Evolutionary conservation across 495 filamentous ascomycete genomes (phyloP).

Genomic region (Pseudotulostoma volvatum): DNA sequence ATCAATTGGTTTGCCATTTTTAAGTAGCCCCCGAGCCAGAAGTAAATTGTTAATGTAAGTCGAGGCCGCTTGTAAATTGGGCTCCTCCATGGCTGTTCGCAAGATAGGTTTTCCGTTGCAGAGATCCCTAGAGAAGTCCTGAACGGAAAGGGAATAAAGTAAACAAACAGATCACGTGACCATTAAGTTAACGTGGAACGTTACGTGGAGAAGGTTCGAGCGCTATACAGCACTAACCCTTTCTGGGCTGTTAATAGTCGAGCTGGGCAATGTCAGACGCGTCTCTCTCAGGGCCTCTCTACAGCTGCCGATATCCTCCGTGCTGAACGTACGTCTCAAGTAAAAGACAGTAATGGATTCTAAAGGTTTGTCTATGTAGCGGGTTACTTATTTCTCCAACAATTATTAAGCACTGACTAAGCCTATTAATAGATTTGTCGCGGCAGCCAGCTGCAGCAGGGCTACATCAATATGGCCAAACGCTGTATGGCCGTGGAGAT

Average conservation of each 20-base stretch:
- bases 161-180: too few relatives aligned
- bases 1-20: constrained; percentile 69
- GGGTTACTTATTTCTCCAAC: too few relatives aligned
- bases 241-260: too few relatives aligned
- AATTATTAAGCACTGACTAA: neutral
- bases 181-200: too few relatives aligned
- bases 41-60: constrained; percentile 94
- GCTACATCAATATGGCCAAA: constrained; percentile 17
- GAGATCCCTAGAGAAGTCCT: too few relatives aligned
- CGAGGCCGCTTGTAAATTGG: constrained; percentile 74
- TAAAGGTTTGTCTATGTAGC: neutral
- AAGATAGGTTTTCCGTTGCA: constrained; percentile 10
- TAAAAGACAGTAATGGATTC: neutral
- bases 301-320: too few relatives aligned
- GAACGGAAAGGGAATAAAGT: constrained; percentile 30
- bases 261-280: too few relatives aligned
- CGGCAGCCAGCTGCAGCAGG: too few relatives aligned
- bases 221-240: too few relatives aligned
- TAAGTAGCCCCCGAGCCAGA: constrained; percentile 72
- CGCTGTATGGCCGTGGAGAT: constrained; percentile 24
- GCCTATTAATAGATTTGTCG: neutral
- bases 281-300: too few relatives aligned
- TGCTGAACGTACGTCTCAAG: too few relatives aligned
- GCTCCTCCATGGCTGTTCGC: constrained; percentile 48
- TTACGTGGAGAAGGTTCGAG: too few relatives aligned